Base-by-base conservation (phyloP, 2,329 filamentous ascomycete species). In the Orbilia oligospora region DNA sequence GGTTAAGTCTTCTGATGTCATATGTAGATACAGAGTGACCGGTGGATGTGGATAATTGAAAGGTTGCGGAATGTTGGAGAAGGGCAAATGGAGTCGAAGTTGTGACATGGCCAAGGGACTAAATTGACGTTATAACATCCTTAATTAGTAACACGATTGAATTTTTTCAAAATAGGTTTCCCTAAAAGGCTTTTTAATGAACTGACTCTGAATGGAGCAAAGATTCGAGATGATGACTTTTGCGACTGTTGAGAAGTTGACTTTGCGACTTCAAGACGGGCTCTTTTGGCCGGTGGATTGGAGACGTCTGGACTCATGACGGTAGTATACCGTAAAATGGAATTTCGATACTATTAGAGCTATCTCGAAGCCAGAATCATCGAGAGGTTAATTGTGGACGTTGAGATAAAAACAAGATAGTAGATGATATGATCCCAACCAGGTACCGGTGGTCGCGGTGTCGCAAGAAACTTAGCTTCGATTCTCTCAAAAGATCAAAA, bases 41-140 rank as follows among this genome's bases (percentile, higher is more conserved):
- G 79, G 97, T 92, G 0, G 93, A 98, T 33, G 96, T 99, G 38
- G 96, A 98, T 84, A 99, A 93, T 84, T 99, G 96, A 83, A 97
- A 99, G 2, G 94, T 97, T 0, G 93, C 95, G 73, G 96, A 96
- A 16, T 97, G 87, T 0, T 95, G 92, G 36, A 97, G 89, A 5
- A 92, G 92, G 1, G 95, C 94, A 83, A 99, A 98, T 0, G 96
- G 95, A 0, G 88, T 86, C 1, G 95, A 97, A 0, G 96, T 93
- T 4, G 96, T 97, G 1, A 99, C 93, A 36, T 99, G 88, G 16
- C 96, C 96, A 81, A 99, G 89, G 56, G 95, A 97, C 93, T 97
- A 83, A 1, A 48, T 41, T 41, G 5, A 38, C 10, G 10, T 38
- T 38, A 38, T 38, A 38, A 38, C 3, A 41, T 12, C 38, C 1